phyloP scores from a whole-genome alignment of 768 basidiomycete genomes.

The Tricholoma sp. region DNA sequence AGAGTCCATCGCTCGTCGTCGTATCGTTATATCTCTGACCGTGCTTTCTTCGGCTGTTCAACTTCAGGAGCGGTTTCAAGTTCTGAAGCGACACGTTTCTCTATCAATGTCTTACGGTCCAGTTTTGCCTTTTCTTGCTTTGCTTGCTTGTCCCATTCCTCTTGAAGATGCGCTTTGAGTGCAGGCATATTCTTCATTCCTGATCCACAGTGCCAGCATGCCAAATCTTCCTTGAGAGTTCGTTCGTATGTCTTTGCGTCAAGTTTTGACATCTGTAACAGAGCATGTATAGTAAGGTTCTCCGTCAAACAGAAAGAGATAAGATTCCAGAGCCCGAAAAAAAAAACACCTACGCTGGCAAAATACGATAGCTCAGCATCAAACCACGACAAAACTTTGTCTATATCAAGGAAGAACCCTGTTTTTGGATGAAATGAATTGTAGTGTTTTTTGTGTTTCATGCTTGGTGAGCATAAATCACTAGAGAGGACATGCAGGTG shows the following conservation, averaged over 20 bases:
- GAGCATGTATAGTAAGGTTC: not conserved
- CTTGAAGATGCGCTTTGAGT: constrained; percentile 70
- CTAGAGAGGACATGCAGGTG: constrained; percentile 84
- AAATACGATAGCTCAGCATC: constrained; percentile 58
- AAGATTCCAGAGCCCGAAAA: too few relatives aligned
- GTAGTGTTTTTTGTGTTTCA: constrained; percentile 90
- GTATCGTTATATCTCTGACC: not conserved
- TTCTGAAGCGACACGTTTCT: constrained; percentile 11
- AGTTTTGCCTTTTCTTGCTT: constrained; percentile 35
- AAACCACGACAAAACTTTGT: constrained; percentile 80
- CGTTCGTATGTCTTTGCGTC: constrained; percentile 53
- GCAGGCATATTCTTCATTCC: constrained; percentile 66
- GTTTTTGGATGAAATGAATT: constrained; percentile 84
- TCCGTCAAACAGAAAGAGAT: not conserved
- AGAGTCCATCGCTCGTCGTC: not conserved
- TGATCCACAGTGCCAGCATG: constrained; percentile 66
- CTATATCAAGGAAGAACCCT: constrained; percentile 78
- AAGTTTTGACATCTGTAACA: constrained; percentile 46
- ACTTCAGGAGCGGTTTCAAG: not conserved
- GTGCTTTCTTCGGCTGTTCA: not conserved
- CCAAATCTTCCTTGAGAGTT: constrained; percentile 60
- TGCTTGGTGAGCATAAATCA: constrained; percentile 60
- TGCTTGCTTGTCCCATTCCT: constrained; percentile 59
- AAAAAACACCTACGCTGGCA: constrained; percentile 34
- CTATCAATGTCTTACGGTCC: constrained; percentile 34